These are phyloP conservation scores for Globisporangium solare DNA, from an alignment of 352 stramenopile genomes.

Conservation along the genomic window DNA sequence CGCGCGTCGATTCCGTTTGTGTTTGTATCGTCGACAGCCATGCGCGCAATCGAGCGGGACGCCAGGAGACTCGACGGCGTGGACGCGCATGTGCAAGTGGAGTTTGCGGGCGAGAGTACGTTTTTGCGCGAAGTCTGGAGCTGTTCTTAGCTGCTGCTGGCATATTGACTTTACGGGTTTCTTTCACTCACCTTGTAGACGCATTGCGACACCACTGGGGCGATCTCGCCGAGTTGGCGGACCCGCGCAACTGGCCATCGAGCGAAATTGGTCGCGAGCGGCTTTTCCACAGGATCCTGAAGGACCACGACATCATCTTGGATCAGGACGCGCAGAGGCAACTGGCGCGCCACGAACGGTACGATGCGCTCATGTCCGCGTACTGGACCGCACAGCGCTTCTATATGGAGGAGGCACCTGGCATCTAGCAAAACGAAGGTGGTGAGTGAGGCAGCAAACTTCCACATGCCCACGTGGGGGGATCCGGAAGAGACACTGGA, in stretches of 20 bases:
- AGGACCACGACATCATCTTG: constrained; percentile 44
- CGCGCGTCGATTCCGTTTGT: constrained; percentile 38
- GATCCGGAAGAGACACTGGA: too few relatives aligned
- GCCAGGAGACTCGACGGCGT: constrained; percentile 10
- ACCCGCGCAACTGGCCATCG: constrained; percentile 51
- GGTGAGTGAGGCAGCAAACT: neutral
- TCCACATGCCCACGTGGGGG: too few relatives aligned
- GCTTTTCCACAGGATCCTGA: constrained; percentile 70
- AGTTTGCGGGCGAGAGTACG: constrained; percentile 65
- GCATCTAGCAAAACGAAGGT: constrained; percentile 1
- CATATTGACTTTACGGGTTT: neutral
- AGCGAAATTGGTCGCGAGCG: constrained; percentile 35
- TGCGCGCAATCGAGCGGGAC: neutral
- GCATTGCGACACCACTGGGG: constrained; percentile 56
- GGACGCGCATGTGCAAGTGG: constrained; percentile 41
- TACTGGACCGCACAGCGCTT: constrained; percentile 37
- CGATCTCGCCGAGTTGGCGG: constrained; percentile 43
- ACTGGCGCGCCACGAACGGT: constrained; percentile 43
- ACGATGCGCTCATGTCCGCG: constrained; percentile 37
- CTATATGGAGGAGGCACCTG: constrained; percentile 11
- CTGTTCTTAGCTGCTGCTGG: neutral
- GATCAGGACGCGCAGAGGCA: constrained; percentile 38
- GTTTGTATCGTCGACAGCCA: constrained; percentile 22
- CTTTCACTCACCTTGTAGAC: constrained; percentile 21
- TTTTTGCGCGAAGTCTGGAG: neutral